Conservation (phyloP, 306 rosid species). For the Spatholobus suberectus region DNA sequence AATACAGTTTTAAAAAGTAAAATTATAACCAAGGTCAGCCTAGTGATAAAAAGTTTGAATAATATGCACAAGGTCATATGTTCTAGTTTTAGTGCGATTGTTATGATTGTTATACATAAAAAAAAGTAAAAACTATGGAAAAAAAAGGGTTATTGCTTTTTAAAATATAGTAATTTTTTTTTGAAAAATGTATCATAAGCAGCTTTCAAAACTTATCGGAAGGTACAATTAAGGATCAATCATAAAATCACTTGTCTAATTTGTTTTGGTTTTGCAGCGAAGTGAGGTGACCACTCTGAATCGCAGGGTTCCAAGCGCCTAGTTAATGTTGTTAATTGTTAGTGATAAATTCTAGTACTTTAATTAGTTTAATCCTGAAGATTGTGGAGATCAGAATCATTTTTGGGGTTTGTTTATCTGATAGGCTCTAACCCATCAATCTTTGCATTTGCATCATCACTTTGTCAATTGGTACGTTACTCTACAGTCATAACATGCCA, state of each 20-base stretch:
- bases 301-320: neutral
- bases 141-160: too few species aligned
- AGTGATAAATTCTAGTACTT: neutral
- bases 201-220: neutral
- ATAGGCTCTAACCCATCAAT: neutral
- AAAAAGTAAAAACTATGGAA: too few species aligned
- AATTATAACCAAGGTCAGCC: too few species aligned
- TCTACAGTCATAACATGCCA: neutral
- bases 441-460: neutral
- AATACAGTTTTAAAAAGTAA: too few species aligned
- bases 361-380: neutral
- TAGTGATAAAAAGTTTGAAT: too few species aligned
- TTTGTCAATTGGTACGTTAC: neutral
- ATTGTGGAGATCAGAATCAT: conserved; percentile 30
- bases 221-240: conserved; percentile 16
- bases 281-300: neutral
- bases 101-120: too few species aligned
- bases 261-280: neutral
- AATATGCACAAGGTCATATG: too few species aligned
- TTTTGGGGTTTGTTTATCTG: conserved; percentile 38
- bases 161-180: too few species aligned
- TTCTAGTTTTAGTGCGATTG: too few species aligned
- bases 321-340: neutral
- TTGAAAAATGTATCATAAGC: neutral
- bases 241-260: neutral